These are phyloP conservation scores for Cadophora sp. DNA, from an alignment of 2,329 filamentous ascomycete genomes.

Conservation along the genomic window DNA sequence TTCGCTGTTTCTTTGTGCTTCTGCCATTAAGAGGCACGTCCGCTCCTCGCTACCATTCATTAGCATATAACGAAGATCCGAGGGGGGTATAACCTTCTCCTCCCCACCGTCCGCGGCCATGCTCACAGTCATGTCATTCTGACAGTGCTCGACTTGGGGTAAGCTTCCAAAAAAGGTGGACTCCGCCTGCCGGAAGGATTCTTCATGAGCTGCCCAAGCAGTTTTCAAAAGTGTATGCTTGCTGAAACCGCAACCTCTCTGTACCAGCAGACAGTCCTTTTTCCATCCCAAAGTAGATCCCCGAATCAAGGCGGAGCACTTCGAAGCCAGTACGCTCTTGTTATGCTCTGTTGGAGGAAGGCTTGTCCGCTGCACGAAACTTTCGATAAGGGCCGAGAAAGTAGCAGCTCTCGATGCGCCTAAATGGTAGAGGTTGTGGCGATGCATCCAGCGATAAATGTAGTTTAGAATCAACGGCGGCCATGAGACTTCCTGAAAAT, in stretches of 20 bases:
- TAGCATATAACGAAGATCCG: background rate
- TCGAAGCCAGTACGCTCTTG: background rate
- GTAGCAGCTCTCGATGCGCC: background rate
- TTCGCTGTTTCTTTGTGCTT: background rate
- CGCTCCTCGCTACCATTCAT: background rate
- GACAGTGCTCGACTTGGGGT: background rate
- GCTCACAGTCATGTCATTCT: background rate
- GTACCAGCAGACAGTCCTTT: background rate
- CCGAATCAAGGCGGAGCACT: background rate
- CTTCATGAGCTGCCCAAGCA: background rate
- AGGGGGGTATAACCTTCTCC: background rate
- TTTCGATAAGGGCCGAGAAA: constrained; percentile 7
- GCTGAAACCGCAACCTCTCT: background rate
- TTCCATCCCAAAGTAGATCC: background rate
- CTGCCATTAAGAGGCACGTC: no score
- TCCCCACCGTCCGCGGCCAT: background rate
- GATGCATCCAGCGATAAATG: background rate
- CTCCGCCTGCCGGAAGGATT: background rate
- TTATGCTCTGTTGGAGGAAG: background rate
- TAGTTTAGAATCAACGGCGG: constrained; percentile 1
- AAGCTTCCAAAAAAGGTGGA: background rate
- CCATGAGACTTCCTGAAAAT: background rate
- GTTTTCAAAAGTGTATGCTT: constrained; percentile 9
- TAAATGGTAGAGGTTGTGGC: background rate
- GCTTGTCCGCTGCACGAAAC: background rate